phyloP scores from a whole-genome alignment of 164 flowering plant species.

The Chloranthus sessilifolius region DNA sequence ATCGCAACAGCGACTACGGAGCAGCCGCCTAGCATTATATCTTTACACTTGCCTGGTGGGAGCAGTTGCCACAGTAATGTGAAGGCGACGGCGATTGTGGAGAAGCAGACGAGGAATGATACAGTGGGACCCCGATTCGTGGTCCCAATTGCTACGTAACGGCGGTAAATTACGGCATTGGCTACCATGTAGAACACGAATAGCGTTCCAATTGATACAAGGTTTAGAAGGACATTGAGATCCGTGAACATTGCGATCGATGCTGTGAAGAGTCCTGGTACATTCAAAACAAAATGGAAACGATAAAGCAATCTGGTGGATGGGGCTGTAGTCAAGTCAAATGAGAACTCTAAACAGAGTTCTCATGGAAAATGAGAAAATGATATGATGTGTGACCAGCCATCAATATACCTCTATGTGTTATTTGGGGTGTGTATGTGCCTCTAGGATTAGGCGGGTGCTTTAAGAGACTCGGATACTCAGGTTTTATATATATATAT shows the following conservation, averaged over 20 bases:
- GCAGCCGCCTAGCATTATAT: constrained; percentile 43
- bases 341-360: too few species aligned
- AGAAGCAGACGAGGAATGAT: constrained; percentile 50
- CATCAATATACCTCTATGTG: too few species aligned
- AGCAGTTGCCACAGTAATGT: constrained; percentile 63
- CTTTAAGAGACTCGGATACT: too few species aligned
- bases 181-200: constrained; percentile 97
- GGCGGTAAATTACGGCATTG: constrained; percentile 74
- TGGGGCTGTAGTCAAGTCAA: too few species aligned
- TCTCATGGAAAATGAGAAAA: too few species aligned
- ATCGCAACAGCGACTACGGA: constrained; percentile 32
- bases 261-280: constrained; percentile 68
- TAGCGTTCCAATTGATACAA: constrained; percentile 85
- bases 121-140: constrained; percentile 69
- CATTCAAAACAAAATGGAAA: too few species aligned
- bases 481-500: too few species aligned
- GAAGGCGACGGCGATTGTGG: constrained; percentile 57
- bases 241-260: constrained; percentile 78
- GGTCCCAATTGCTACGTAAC: constrained; percentile 51
- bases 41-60: constrained; percentile 43
- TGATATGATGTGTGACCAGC: too few species aligned
- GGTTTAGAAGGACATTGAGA: constrained; percentile 58
- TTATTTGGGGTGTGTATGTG: too few species aligned
- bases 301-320: too few species aligned
- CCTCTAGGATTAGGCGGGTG: too few species aligned